Evolutionary conservation across 2,329 filamentous ascomycete genomes (phyloP).

Genomic region (Cytospora paraplurivora): DNA sequence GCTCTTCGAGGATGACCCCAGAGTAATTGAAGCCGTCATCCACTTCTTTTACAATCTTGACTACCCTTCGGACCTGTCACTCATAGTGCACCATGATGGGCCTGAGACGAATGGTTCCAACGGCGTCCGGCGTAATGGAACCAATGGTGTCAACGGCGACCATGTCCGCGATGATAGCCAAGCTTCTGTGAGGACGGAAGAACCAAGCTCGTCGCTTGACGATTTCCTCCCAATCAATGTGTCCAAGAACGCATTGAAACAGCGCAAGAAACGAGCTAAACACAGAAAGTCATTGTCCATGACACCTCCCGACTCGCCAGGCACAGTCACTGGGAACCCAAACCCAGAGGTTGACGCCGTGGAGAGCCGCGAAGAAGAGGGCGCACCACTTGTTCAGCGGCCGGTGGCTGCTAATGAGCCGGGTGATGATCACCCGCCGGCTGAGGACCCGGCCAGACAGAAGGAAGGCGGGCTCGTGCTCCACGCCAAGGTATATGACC

Average conservation of each 20-base stretch:
- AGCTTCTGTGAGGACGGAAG: background rate
- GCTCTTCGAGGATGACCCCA: slow-evolving; percentile 27
- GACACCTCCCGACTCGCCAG: background rate
- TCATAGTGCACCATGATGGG: background rate
- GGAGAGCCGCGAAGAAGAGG: slow-evolving; percentile 11
- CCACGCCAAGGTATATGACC: slow-evolving; percentile 29
- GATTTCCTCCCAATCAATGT: background rate
- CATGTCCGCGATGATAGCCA: background rate
- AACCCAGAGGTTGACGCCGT: background rate
- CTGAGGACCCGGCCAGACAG: background rate
- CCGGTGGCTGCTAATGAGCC: background rate
- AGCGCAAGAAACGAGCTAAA: background rate
- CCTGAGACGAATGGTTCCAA: background rate
- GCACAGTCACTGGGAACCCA: background rate
- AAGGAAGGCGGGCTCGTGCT: slow-evolving; percentile 18
- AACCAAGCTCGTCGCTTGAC: slow-evolving; percentile 3
- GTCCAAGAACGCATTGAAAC: slow-evolving; percentile 4
- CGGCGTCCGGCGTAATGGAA: background rate
- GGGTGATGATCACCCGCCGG: background rate
- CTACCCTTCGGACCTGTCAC: slow-evolving; percentile 23
- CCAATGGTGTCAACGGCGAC: background rate
- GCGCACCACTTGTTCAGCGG: background rate
- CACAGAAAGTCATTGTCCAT: background rate
- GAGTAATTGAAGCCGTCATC: slow-evolving; percentile 28
- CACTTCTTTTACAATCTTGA: slow-evolving; percentile 31